phyloP scores from a whole-genome alignment of 140 eudicot genomes.

The Bidens hawaiensis region DNA sequence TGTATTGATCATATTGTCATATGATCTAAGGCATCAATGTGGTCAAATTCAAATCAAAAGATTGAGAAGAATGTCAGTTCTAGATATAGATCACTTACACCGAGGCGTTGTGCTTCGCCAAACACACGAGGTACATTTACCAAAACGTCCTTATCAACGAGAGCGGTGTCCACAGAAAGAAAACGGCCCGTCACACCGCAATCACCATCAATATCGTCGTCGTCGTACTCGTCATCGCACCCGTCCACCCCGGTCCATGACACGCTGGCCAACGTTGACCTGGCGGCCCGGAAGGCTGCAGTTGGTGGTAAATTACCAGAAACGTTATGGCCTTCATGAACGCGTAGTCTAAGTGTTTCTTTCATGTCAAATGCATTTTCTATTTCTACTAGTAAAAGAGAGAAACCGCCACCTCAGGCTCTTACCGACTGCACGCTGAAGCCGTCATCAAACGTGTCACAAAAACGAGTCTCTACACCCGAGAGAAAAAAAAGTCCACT shows the following conservation, averaged over 20 bases:
- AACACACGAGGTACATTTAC: slow-evolving; percentile 36
- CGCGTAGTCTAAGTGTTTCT: slow-evolving; percentile 77
- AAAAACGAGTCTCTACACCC: slow-evolving; percentile 35
- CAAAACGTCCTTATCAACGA: slow-evolving; percentile 42
- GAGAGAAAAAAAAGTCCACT: slow-evolving; percentile 89
- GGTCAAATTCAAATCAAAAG: slow-evolving; percentile 51
- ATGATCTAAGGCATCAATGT: slow-evolving; percentile 45
- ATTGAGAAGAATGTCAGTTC: slow-evolving; percentile 65
- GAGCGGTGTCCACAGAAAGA: slow-evolving; percentile 86
- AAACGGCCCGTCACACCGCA: slow-evolving; percentile 66
- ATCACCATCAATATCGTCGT: slow-evolving; percentile 67
- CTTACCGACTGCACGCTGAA: slow-evolving; percentile 58
- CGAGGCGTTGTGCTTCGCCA: slow-evolving; percentile 73
- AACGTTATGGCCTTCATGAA: slow-evolving; percentile 80
- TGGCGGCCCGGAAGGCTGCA: slow-evolving; percentile 45
- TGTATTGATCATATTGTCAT: slow-evolving; percentile 37
- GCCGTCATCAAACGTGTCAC: slow-evolving; percentile 57
- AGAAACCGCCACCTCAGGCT: slow-evolving; percentile 58
- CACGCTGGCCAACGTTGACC: slow-evolving; percentile 38
- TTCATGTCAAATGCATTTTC: slow-evolving; percentile 71
- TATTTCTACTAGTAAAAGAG: slow-evolving; percentile 61
- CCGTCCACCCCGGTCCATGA: slow-evolving; percentile 69
- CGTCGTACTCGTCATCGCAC: too few relatives aligned
- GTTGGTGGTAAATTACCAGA: slow-evolving; percentile 43
- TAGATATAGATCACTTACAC: slow-evolving; percentile 71